Percentiles rank a stretch among this genome's conserved stretches.
These are phyloP conservation scores for Lolium perenne DNA, from an alignment of 176 grass and related monocot species.

Conservation along the genomic window DNA sequence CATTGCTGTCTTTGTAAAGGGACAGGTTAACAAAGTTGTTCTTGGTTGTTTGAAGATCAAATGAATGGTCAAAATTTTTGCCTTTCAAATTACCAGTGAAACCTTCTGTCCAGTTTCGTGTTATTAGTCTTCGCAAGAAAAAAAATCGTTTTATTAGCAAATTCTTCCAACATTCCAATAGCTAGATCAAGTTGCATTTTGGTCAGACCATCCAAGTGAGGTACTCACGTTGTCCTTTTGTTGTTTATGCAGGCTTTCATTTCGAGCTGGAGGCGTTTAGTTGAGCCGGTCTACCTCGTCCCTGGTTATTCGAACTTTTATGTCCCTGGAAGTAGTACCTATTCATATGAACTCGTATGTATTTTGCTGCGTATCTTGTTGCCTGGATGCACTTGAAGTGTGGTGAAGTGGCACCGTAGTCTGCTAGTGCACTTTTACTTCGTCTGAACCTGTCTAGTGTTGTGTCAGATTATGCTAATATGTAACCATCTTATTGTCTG, in stretches of 20 bases:
- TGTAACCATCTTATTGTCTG: too few species aligned
- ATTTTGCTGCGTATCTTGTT: too few species aligned
- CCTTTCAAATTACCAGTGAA: too few species aligned
- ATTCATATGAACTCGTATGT: too few species aligned
- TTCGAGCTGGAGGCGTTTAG: background rate
- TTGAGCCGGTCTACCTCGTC: background rate
- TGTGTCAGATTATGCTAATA: too few species aligned
- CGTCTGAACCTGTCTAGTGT: too few species aligned
- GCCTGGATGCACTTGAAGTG: too few species aligned
- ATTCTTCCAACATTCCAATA: background rate
- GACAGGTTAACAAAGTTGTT: background rate
- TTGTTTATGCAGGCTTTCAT: background rate
- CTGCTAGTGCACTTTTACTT: too few species aligned
- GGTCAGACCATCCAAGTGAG: background rate
- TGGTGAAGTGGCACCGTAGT: too few species aligned
- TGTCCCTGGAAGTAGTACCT: background rate
- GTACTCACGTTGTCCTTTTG: background rate
- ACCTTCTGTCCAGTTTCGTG: too few species aligned
- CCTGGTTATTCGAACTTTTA: background rate
- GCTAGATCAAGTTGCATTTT: background rate
- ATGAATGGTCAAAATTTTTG: background rate
- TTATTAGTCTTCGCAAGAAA: too few species aligned
- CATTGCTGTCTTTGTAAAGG: background rate
- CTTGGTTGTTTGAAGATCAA: background rate
- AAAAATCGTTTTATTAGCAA: too few species aligned